Evolutionary conservation across 2,329 filamentous ascomycete species (phyloP).

Genomic region (Aspergillus sp.): DNA sequence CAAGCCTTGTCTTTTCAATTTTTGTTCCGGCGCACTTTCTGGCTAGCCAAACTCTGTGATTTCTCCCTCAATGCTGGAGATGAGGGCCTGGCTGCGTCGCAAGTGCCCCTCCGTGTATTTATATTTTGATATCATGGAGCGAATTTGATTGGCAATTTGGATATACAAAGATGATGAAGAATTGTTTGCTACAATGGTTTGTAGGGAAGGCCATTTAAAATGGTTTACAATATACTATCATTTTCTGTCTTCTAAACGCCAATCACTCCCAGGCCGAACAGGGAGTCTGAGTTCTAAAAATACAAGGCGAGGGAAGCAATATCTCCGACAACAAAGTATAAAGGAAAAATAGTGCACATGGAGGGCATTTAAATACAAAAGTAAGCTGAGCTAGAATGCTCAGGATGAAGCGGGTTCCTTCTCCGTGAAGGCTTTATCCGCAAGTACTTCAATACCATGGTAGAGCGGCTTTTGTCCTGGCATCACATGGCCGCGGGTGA

Average conservation of each 20-base stretch:
- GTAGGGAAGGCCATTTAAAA: neutral
- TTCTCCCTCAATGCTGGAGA: neutral
- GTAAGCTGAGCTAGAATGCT: neutral
- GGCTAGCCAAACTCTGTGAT: neutral
- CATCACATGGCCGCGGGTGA: conserved; percentile 37
- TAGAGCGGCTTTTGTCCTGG: conserved; percentile 27
- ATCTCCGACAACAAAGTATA: neutral
- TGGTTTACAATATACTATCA: neutral
- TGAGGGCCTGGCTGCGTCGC: neutral
- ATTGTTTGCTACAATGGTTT: neutral
- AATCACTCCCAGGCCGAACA: conserved; percentile 14
- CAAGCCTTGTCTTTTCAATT: neutral
- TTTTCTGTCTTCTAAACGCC: conserved; percentile 20
- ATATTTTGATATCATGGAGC: conserved; percentile 16
- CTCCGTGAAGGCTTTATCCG: conserved; percentile 26
- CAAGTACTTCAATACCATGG: conserved; percentile 23
- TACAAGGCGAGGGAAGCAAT: conserved; percentile 20
- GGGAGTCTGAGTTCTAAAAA: conserved; percentile 20
- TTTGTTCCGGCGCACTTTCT: neutral
- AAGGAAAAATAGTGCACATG: conserved; percentile 16
- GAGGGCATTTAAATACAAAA: conserved; percentile 3
- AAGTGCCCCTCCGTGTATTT: conserved; percentile 4
- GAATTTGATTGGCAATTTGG: conserved; percentile 13
- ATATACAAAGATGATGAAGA: neutral
- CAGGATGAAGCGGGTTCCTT: conserved; percentile 14